Evolutionary conservation across 2,329 filamentous ascomycete genomes (phyloP), one percentile per base, ranked within the genome.

Genomic region (Talaromyces sp.): DNA sequence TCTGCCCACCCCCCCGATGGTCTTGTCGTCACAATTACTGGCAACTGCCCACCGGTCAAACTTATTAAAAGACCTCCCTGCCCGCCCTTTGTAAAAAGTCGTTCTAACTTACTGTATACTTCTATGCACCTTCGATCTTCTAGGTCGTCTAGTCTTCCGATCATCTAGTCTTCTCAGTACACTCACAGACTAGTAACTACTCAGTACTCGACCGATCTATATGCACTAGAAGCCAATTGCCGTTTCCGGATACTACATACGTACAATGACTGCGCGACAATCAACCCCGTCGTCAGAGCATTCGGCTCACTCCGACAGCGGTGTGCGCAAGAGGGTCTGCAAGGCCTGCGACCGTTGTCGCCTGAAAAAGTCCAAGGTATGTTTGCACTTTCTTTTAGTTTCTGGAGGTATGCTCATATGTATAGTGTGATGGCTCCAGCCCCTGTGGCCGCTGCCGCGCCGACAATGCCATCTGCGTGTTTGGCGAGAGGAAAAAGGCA

Each of bases 281-380:
- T 71, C 74, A 65, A 71, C 74, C 58, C 74, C 74, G 35, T 65
- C 69, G n/a, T 74, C 72, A 43, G 74, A 76, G 26, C 66, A 75
- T 61, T 74, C 72, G 27, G 63, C 66, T 29, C 73, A 75, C 64
- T 74, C 75, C 19, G 79, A 81, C 67, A 75, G 74, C 63, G 80
- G 78, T 64, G 77, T 75, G 41, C 74, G 85, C 65, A 87, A 88
- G 74, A 79, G 85, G 68, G 85, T 87, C 43, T 85, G 85, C 72
- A 88, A 87, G 74, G 85, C 85, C 26, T 88, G 85, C 72, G 85
- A 88, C 72, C 80, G 85, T 61, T 88, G 85, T 75, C 79, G 85
- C 54, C 67, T 87, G 61, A 88, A 88, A 74, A 88, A 88, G 70
- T 87, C 84, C 69, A 88, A 88, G 78, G 83, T 83, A 75, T 62